Base-by-base conservation (phyloP, 768 basidiomycete species). In the Sporobolomyces phaffii region DNA sequence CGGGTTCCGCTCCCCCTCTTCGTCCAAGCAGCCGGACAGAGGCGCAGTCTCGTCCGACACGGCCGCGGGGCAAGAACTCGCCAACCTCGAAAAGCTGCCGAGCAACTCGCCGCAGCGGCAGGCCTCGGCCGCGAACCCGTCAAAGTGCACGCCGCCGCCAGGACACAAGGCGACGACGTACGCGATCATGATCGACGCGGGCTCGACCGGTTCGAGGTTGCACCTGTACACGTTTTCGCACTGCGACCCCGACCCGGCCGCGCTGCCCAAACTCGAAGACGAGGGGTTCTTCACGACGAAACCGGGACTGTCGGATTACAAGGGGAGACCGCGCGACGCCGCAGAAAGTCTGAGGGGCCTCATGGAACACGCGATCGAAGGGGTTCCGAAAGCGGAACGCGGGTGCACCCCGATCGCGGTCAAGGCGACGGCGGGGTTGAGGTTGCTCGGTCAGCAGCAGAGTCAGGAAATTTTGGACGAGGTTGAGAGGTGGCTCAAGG, bases 101-200 rank as follows among this genome's bases (percentile, higher is more conserved):
- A 38, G 48, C 9, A 24, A 26, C 17, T 64, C 61, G 10, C 70
- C 70, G 11, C 70, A 72, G 60, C 67, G 68, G 51, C 62, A 58
- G 34, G n/a, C 29, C 17, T 52, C 43, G 6, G 54, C 52, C 9
- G 5, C 24, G 4, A 24, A 41, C n/a, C 45, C 41, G 13, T 11
- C 29, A 13, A 64, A 62, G 58, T 73, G 68, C 59, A 67, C 68
- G 1, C 65, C 72, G 13, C 68, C 68, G 2, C 36, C 47, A 18
- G 72, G 68, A 6, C 33, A 66, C 22, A 70, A 73, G 49, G 64
- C 64, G 48, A 53, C 90, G 91, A 77, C 66, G 15, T 99, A 89
- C 77, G 92, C 91, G 0, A 83, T 98, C 74, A 96, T 97, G 86
- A 89, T 98, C 79, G 96, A 99, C 77, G 94, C 96, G 1, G 96